Evolutionary conservation across 805 yeast species (phyloP).

Genomic region (Kluyveromyces starmeri): DNA sequence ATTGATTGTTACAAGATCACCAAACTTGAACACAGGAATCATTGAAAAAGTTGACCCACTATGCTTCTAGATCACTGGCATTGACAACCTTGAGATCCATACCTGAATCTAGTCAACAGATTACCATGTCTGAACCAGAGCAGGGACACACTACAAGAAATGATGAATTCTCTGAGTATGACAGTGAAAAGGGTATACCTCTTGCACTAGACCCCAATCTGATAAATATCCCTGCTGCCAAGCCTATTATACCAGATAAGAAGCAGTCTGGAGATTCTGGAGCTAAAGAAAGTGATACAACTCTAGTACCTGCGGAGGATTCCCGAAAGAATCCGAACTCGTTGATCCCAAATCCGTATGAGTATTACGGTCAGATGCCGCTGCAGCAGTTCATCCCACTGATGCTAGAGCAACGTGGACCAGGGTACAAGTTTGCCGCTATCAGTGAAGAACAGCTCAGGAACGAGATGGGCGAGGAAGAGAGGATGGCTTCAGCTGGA

Average conservation of each 20-base stretch:
- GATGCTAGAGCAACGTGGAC: constrained; percentile 47
- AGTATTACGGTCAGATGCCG: constrained; percentile 31
- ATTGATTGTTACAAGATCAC: too few species aligned
- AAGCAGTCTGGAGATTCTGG: constrained; percentile 6
- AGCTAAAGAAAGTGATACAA: constrained; percentile 1
- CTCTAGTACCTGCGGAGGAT: constrained; percentile 5
- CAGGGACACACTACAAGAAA: too few species aligned
- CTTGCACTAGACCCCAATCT: constrained; percentile 29
- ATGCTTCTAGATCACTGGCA: too few species aligned
- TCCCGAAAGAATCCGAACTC: constrained; percentile 5
- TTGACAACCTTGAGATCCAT: too few species aligned
- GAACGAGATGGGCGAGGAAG: too few species aligned
- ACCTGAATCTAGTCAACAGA: too few species aligned
- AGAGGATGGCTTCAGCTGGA: too few species aligned
- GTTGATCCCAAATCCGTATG: constrained; percentile 26
- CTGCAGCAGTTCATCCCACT: constrained; percentile 50
- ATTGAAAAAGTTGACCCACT: too few species aligned
- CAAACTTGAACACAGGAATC: too few species aligned
- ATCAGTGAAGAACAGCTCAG: constrained; percentile 41
- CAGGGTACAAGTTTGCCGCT: constrained; percentile 36
- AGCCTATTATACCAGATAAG: constrained; percentile 1
- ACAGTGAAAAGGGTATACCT: constrained; percentile 16
- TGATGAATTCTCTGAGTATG: constrained; percentile 1
- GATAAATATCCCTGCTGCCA: constrained; percentile 9
- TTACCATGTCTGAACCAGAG: too few species aligned